Percentiles rank a stretch among this genome's conserved stretches.
phyloP scores from a whole-genome alignment of 805 yeast genomes.

The Zygosaccharomyces siamensis region DNA sequence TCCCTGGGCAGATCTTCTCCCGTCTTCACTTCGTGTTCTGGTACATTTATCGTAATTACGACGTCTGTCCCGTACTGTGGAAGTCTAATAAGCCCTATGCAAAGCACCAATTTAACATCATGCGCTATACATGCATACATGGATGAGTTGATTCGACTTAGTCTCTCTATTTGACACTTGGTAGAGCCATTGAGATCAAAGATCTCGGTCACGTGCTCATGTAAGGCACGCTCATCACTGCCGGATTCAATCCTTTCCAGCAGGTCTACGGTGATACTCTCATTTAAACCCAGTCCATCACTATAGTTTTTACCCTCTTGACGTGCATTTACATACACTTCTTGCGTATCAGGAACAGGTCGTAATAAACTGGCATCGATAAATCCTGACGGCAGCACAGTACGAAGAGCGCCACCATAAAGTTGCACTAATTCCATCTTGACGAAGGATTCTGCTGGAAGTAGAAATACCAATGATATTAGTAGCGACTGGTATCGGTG shows the following conservation, averaged over 20 bases:
- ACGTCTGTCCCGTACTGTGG: constrained; percentile 53
- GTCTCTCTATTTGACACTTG: constrained; percentile 20
- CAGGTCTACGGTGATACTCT: constrained; percentile 60
- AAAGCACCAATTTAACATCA: constrained; percentile 38
- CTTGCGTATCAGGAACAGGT: constrained; percentile 91
- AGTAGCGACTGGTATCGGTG: not conserved
- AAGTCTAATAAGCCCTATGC: constrained; percentile 55
- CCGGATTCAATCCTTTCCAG: constrained; percentile 46
- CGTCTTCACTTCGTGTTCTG: constrained; percentile 23
- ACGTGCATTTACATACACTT: constrained; percentile 61
- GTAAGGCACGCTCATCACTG: constrained; percentile 41
- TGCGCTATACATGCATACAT: constrained; percentile 4
- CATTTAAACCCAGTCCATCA: constrained; percentile 41
- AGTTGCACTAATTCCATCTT: constrained; percentile 26
- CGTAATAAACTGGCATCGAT: constrained; percentile 76
- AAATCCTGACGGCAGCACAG: constrained; percentile 53
- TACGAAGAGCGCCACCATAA: constrained; percentile 79
- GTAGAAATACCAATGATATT: not conserved
- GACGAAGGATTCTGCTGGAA: not conserved
- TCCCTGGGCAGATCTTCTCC: constrained; percentile 12
- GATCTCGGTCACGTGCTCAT: constrained; percentile 54
- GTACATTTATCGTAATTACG: constrained; percentile 55
- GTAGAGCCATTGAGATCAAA: constrained; percentile 40
- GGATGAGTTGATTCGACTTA: constrained; percentile 1
- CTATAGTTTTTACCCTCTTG: constrained; percentile 33